Evolutionary conservation across 371 early-diverging fungal genomes (phyloP), one percentile per base, ranked within the genome.

Genomic region (Circinella minor): DNA sequence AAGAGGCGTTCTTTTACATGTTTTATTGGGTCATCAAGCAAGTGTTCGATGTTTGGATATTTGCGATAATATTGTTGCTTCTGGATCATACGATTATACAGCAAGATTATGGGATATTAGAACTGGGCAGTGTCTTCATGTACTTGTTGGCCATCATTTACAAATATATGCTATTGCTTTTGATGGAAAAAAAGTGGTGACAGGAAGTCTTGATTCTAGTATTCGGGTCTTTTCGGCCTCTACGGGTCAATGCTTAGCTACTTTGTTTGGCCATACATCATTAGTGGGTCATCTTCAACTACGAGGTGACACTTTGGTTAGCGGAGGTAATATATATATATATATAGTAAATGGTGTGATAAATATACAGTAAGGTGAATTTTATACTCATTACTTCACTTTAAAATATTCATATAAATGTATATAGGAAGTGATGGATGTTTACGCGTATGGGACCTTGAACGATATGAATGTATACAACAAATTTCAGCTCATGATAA

Each of bases 11-110:
- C 68, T 88, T 37, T 36, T 77, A 36, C 86, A 89, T 77, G 70
- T 89, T 78, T 62, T 92, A 78, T 55, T 86, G 69, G 84, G 98
- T 77, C 79, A 95, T 87, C 79, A 93, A 77, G 91, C 94, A 4
- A 87, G 88, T 48, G 96, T 95, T 6, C 84, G 89, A 55, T 92
- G 97, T 66, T 81, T 98, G 65, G 95, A 94, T 27, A 89, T 90
- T 14, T 80, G 85, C 70, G 93, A 90, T 14, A 86, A 91, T 54
- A 75, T 84, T n/a, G 84, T 97, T 4, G 92, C 96, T 1, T 89
- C 90, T 39, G 98, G 97, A 38, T 92, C 92, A 4, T 98, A 97
- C 74, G 98, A 97, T 76, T 86, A 85, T 57, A 91, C 92, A 6
- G 95, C 94, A 5, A 86, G 95, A 10, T 86, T 94, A n/a, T 98